Conservation (phyloP, 164 flowering plant species). For the Litsea cubeba region DNA sequence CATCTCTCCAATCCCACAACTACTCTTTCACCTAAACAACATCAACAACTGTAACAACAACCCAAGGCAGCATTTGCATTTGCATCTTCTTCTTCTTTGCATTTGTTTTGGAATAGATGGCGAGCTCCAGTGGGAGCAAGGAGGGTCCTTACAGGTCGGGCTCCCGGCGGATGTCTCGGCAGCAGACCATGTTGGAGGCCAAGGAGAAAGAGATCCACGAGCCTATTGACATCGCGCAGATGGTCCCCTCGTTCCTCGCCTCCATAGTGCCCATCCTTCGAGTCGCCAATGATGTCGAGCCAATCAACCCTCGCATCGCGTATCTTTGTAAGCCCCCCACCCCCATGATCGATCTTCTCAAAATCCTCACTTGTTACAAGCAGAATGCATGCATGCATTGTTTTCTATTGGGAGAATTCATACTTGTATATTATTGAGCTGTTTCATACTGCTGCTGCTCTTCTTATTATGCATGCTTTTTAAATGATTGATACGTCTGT, state of each 20-base stretch:
- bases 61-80: background rate
- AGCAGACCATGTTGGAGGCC: constrained; percentile 7
- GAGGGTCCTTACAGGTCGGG: constrained; percentile 7
- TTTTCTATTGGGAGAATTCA: background rate
- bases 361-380: background rate
- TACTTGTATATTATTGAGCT: too few relatives aligned
- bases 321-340: constrained; percentile 57
- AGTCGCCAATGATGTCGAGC: constrained; percentile 85
- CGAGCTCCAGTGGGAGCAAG: constrained; percentile 26
- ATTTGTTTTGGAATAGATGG: constrained; percentile 15
- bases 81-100: background rate
- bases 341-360: background rate
- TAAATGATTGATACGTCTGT: too few relatives aligned
- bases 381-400: background rate
- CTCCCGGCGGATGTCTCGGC: constrained; percentile 15
- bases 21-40: background rate
- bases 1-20: background rate
- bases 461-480: too few relatives aligned
- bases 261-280: constrained; percentile 80
- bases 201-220: constrained; percentile 16
- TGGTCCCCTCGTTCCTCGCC: constrained; percentile 65
- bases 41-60: background rate
- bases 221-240: constrained; percentile 59
- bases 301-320: constrained; percentile 68
- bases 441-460: too few relatives aligned